Percentiles rank a stretch among this genome's conserved stretches.
Evolutionary conservation across 164 flowering plant species (phyloP).

Genomic region (grape (Vitis vinifera)): DNA sequence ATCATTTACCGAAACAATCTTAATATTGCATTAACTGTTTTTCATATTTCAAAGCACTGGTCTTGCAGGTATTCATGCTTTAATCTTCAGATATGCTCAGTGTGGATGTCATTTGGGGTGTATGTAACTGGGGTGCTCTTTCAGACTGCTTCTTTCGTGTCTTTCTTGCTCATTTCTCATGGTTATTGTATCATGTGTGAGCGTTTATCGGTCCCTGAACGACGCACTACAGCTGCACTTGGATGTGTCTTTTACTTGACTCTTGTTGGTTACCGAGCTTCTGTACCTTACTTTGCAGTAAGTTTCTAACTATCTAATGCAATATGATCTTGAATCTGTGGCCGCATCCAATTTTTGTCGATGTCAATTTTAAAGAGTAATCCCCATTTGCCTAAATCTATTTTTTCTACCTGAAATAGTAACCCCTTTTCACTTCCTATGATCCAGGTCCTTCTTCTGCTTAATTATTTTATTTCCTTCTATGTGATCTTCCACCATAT

Average conservation of each 20-base stretch:
- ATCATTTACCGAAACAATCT: no score
- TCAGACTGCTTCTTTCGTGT: constrained; percentile 80
- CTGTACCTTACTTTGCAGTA: constrained; percentile 85
- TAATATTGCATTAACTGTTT: background rate
- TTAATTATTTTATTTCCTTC: constrained; percentile 69
- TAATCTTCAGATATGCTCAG: constrained; percentile 72
- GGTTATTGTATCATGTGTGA: constrained; percentile 91
- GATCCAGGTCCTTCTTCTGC: constrained; percentile 68
- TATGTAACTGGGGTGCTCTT: constrained; percentile 84
- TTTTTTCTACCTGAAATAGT: constrained; percentile 2
- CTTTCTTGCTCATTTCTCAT: constrained; percentile 80
- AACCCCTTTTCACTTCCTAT: constrained; percentile 15
- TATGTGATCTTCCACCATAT: constrained; percentile 76
- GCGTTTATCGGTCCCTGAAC: constrained; percentile 70
- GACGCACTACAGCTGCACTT: constrained; percentile 70
- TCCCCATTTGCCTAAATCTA: background rate
- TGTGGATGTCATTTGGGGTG: constrained; percentile 96
- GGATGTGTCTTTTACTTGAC: constrained; percentile 83
- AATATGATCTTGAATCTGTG: constrained; percentile 2
- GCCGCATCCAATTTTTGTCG: background rate
- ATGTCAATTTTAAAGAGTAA: background rate
- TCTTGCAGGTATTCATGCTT: constrained; percentile 80
- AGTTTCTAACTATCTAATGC: constrained; percentile 28
- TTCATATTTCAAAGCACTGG: background rate
- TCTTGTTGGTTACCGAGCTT: constrained; percentile 83